Conservation (phyloP, 495 filamentous ascomycete species). For the Daldinia decipiens region DNA sequence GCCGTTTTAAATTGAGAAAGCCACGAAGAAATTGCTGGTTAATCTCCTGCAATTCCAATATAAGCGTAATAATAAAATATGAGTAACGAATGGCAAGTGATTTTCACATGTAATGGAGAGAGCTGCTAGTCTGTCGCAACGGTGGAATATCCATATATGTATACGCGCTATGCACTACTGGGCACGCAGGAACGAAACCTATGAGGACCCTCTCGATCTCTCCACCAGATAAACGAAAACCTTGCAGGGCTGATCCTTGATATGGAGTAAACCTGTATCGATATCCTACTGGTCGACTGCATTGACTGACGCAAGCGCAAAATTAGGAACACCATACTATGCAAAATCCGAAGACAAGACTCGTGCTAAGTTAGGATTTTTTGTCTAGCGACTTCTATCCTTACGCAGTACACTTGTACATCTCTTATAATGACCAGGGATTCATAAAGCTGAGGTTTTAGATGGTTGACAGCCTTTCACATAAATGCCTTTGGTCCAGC, state of each 20-base stretch:
- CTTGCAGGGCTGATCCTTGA: slow-evolving; percentile 34
- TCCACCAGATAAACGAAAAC: slow-evolving; percentile 2
- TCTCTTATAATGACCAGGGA: neutral
- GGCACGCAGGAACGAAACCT: neutral
- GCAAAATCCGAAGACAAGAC: neutral
- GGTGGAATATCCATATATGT: neutral
- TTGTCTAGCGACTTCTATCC: neutral
- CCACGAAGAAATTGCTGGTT: neutral
- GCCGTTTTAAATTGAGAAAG: too few species aligned
- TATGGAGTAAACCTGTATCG: slow-evolving; percentile 30
- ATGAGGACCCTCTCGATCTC: neutral
- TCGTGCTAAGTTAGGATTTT: neutral
- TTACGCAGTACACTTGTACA: neutral
- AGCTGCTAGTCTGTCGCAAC: neutral
- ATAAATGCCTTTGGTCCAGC: neutral
- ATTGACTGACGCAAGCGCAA: slow-evolving; percentile 27
- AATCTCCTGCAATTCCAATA: neutral
- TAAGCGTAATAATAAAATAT: neutral
- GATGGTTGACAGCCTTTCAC: neutral
- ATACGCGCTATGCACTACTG: neutral
- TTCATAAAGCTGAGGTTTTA: neutral
- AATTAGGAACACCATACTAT: slow-evolving; percentile 6
- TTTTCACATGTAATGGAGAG: neutral
- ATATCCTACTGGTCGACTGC: slow-evolving; percentile 28
- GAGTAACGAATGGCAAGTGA: neutral